Base-by-base conservation (phyloP, 2,329 filamentous ascomycete species). In the Magnaporthales sp. region DNA sequence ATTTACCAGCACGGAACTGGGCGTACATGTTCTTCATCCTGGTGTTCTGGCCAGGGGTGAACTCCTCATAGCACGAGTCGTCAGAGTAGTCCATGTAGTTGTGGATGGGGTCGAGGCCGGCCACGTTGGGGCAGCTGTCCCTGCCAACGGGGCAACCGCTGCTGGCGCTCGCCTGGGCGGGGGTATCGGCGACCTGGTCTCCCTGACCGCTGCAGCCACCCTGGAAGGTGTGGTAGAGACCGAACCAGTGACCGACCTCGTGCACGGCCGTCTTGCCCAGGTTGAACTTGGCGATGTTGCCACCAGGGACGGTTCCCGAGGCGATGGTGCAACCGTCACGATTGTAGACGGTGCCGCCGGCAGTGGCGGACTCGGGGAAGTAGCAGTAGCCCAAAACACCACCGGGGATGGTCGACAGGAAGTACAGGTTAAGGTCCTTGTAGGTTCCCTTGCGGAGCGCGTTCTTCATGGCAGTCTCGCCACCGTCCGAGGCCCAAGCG, bases 351-450 rank as follows among this genome's bases (percentile, higher is more conserved):
- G 51, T 31, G 58, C 76, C 76, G 58, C 76, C 76, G 15, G 70
- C 32, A 19, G 71, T 68, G 62, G 73, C 77, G 32, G 72, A 68
- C 65, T 74, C 75, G 26, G 80, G 81, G 75, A 80, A 81, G 75
- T 80, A 81, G 76, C 78, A 81, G 75, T 81, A 80, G 13, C 81
- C 80, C 9, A 82, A 75, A 19, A 51, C 6, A 19, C 73, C 73
- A 8, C 38, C 38, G 64, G 72, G 75, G 61, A 81, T 72, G 62
- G 72, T 68, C 24, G 72, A 71, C 65, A 79, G 73, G 74, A 81
- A 80, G 77, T 83, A 83, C 60, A 83, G 58, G 76, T 83, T 83
- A 66, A 83, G 77, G 68, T 78, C 73, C 11, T 72, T 66, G 71
- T 80, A 80, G 62, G 70, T 74, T 67, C 78, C 78, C 73, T 80